Percentiles rank a stretch among this genome's conserved stretches.
These are phyloP conservation scores for Fonsecaea nubica DNA, from an alignment of 2,329 filamentous ascomycete species.

Conservation along the genomic window DNA sequence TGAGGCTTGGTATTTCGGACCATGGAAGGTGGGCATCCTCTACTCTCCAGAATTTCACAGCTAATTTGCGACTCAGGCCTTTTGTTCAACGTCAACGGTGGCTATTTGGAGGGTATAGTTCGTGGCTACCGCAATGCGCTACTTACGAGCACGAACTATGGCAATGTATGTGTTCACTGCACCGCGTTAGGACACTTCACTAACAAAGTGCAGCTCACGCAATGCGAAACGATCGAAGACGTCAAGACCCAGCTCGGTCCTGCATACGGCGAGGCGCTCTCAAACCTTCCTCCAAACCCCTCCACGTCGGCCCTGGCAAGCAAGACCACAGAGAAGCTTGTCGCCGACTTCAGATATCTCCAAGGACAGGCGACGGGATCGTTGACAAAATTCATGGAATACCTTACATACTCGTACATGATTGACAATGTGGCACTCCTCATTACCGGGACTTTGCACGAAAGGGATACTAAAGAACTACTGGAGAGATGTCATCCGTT, in stretches of 20 bases:
- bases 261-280: conserved; percentile 95
- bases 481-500: conserved; percentile 95
- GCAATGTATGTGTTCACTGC: conserved; percentile 53
- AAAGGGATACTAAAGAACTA: conserved; percentile 93
- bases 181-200: conserved; percentile 8
- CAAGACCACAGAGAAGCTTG: conserved; percentile 97
- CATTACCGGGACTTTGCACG: conserved; percentile 96
- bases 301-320: conserved; percentile 93
- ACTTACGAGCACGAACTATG: conserved; percentile 87
- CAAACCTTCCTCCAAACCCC: conserved; percentile 90
- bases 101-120: conserved; percentile 95
- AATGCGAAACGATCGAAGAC: conserved; percentile 63
- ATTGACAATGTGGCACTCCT: conserved; percentile 98
- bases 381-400: conserved; percentile 94
- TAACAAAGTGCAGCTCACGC: conserved; percentile 30
- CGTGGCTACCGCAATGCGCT: conserved; percentile 95
- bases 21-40: conserved; percentile 35
- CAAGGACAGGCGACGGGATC: conserved; percentile 92
- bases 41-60: conserved; percentile 1
- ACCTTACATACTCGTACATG: conserved; percentile 99
- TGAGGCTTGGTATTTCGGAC: background rate
- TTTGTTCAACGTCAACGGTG: conserved; percentile 92
- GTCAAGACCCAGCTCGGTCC: conserved; percentile 97
- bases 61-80: conserved; percentile 63
- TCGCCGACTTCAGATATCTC: conserved; percentile 95